Base-by-base conservation (phyloP, 352 stramenopile genomes). In the Pythium insidiosum region DNA sequence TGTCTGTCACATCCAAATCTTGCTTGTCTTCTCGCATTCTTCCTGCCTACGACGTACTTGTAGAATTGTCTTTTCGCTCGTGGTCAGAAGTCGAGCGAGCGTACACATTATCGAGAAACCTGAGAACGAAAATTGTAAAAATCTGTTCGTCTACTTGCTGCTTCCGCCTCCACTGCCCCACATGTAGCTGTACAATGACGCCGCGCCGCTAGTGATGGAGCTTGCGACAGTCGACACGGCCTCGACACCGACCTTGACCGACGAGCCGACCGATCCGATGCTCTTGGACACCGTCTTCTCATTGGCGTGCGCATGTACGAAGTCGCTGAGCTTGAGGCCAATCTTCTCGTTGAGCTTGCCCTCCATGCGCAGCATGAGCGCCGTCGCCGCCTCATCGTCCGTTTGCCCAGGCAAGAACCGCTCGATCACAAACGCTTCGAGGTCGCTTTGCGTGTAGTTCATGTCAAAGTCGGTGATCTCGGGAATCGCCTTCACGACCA, bases 281-380 rank as follows among this genome's bases (percentile, higher is more conserved):
- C 79, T 73, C 46, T 88, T 89, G 0, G 74, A 83, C 18, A 92
- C 68, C 0, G 79, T 92, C 54, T 92, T 92, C 42, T 92, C 79
- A 46, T 88, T 92, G 0, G 74, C 71, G 30, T 92, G 79, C 12
- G 79, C 76, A 44, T 92, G 79, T 5, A 92, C 79, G 66, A 92
- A 92, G 43, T 92, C 79, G 42, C 74, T 89, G 18, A 92, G 70
- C 60, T 88, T 87, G 26, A 89, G 48, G 2, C 79, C 79, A 33
- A 92, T 92, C 42, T 82, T 81, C 50, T 92, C 79, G 50, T 92
- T 92, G 6, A 92, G 53, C 42, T 92, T 92, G 38, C 79, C 79
- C 48, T 92, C 79, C 79, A 92, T 92, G 29, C 79, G 73, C 38
- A 92, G 51, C 61, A 83, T 85, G 22, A 92, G 52, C 21, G 79